phyloP scores from a whole-genome alignment of 805 yeast species.

The Starmera pachycereana region DNA sequence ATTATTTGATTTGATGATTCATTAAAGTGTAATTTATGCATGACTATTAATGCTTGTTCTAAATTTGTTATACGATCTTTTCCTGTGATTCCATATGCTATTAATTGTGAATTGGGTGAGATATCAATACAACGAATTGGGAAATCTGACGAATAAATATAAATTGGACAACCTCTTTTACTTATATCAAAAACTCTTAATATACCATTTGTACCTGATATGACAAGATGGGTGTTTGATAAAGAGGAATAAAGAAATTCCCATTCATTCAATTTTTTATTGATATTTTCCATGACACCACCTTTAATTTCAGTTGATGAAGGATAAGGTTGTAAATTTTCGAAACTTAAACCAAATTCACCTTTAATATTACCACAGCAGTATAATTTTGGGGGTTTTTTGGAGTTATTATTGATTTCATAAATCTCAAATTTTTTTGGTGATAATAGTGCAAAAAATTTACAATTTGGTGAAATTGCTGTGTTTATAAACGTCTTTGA shows the following conservation, averaged over 20 bases:
- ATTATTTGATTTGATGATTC: slow-evolving; percentile 5
- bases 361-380: slow-evolving; percentile 66
- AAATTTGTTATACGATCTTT: slow-evolving; percentile 56
- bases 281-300: slow-evolving; percentile 7
- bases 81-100: slow-evolving; percentile 80
- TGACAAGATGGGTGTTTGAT: slow-evolving; percentile 45
- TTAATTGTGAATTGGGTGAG: slow-evolving; percentile 48
- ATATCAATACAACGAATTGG: slow-evolving; percentile 75
- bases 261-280: slow-evolving; percentile 35
- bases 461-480: slow-evolving; percentile 53
- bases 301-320: slow-evolving; percentile 12
- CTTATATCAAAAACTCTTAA: slow-evolving; percentile 54
- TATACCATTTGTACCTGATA: slow-evolving; percentile 64
- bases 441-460: slow-evolving; percentile 53
- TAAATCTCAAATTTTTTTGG: slow-evolving; percentile 71
- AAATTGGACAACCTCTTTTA: slow-evolving; percentile 50
- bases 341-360: slow-evolving; percentile 48
- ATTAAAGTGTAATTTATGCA: slow-evolving; percentile 31
- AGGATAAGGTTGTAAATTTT: slow-evolving; percentile 22
- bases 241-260: slow-evolving; percentile 51
- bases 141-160: slow-evolving; percentile 57
- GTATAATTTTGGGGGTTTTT: slow-evolving; percentile 40
- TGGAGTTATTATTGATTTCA: slow-evolving; percentile 36
- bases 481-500: slow-evolving; percentile 43
- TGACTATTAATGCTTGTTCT: slow-evolving; percentile 67